Evolutionary conservation across 2,329 filamentous ascomycete genomes (phyloP).

Genomic region (Penicillium rolfsii): DNA sequence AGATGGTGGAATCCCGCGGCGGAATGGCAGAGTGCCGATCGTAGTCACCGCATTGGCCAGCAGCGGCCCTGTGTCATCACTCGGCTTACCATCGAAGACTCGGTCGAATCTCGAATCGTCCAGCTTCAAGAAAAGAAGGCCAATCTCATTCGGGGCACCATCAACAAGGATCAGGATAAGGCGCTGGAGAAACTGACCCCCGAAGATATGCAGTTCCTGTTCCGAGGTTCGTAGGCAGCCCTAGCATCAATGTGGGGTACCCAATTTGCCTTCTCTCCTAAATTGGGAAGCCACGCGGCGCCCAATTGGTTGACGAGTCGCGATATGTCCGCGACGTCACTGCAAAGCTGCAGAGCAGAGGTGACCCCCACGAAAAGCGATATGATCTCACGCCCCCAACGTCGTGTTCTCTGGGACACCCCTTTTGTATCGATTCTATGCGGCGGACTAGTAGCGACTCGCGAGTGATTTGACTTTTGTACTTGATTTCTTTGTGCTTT

Average conservation of each 20-base stretch:
- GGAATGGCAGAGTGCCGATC: constrained; percentile 96
- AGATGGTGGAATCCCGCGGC: constrained; percentile 99
- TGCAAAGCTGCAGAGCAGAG: background rate
- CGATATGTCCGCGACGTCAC: background rate
- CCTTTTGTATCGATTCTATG: background rate
- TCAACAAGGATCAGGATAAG: constrained; percentile 81
- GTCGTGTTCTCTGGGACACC: background rate
- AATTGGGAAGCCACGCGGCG: background rate
- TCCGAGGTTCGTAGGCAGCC: constrained; percentile 67
- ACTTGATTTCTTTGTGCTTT: background rate
- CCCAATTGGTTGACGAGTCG: background rate
- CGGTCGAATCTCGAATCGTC: constrained; percentile 94
- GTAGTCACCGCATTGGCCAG: constrained; percentile 93
- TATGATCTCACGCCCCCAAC: background rate
- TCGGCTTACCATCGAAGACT: constrained; percentile 93
- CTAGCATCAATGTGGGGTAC: background rate
- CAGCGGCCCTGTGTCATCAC: constrained; percentile 92
- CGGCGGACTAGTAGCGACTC: background rate
- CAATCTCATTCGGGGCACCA: constrained; percentile 94
- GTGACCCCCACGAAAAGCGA: background rate
- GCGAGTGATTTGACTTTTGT: background rate
- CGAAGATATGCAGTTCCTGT: constrained; percentile 94
- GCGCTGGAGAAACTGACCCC: constrained; percentile 90
- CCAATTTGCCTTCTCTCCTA: background rate
- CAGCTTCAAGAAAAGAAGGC: constrained; percentile 98